Evolutionary conservation across 495 filamentous ascomycete species (phyloP), one percentile per base, ranked within the genome.

Genomic region (Xylaria telfairii): DNA sequence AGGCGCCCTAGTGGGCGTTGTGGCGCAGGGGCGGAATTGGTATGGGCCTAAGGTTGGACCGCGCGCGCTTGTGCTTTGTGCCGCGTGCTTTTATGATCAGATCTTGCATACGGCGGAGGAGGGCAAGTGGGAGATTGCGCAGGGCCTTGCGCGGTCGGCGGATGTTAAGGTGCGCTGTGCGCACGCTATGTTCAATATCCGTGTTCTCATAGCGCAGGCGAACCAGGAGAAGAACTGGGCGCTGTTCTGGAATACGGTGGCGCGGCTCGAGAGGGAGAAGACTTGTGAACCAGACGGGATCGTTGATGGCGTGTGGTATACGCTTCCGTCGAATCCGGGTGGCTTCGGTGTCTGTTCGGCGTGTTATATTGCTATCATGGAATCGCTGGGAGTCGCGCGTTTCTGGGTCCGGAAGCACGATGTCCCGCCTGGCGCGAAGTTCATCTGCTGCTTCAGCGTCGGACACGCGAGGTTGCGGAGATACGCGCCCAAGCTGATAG

Each of bases 81-180:
- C 75, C 30, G 77, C 75, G 6, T 83, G 81, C 46, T 83, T 78
- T 62, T 78, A 72, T 62, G 81, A 83, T 57, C 67, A 76, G 9
- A 76, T 80, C 21, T 66, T 78, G 15, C 79, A 78, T 9, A 72
- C 76, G 17, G 76, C 74, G 21, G 74, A 81, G 34, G 79, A 74
- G n/a, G 59, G 53, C 46, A 76, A 74, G 17, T 70, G 70, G 57
- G 65, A 75, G 44, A 69, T 71, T 0, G 70, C 65, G 21, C 61
- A 73, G 42, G 71, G 51, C 8, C 53, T 70, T n/a, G 54, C 75
- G 41, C 47, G 68, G n/a, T 42, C 70, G 8, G 15, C 21, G 5
- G 67, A 65, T 3, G 57, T 34, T 4, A 21, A 54, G 3, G 73
- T 78, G 4, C 65, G 44, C 28, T 83, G 78, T n/a, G 75, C 69